These are phyloP conservation scores for Diaporthe ampelina DNA, from an alignment of 2,329 filamentous ascomycete genomes.

Conservation along the genomic window DNA sequence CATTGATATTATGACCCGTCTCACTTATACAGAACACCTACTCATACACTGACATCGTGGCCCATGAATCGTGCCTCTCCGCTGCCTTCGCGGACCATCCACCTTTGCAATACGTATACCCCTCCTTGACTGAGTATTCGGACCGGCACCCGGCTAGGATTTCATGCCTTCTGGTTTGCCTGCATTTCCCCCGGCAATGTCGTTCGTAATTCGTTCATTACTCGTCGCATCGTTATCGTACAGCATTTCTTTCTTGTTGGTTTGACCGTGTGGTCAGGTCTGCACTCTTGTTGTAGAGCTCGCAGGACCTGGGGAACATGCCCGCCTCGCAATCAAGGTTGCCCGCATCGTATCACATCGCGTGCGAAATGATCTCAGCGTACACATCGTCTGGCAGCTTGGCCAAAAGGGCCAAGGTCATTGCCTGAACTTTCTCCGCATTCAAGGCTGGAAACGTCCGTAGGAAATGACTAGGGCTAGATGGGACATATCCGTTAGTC, in stretches of 20 bases:
- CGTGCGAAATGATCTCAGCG: constrained; percentile 89
- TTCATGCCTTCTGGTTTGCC: not conserved
- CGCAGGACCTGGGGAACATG: not conserved
- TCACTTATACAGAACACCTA: not conserved
- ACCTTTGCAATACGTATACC: not conserved
- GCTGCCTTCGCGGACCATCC: not conserved
- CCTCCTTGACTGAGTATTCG: not conserved
- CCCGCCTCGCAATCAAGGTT: not conserved
- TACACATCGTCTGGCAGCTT: constrained; percentile 95
- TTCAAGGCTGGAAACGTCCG: constrained; percentile 88
- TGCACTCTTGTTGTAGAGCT: not conserved
- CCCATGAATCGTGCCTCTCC: not conserved
- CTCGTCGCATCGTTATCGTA: constrained; percentile 29
- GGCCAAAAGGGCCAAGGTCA: constrained; percentile 87
- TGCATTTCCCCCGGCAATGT: not conserved
- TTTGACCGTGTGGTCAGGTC: not conserved
- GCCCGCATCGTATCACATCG: constrained; percentile 67
- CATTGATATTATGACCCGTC: not conserved
- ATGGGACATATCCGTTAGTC: not conserved
- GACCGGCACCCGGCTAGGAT: not conserved
- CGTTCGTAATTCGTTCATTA: constrained; percentile 32
- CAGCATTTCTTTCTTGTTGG: not conserved
- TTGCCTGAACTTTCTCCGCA: constrained; percentile 84
- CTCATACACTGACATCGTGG: not conserved
- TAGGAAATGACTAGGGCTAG: constrained; percentile 91